These are phyloP conservation scores for Macroventuria anomochaeta DNA, from an alignment of 2,329 filamentous ascomycete genomes.

Conservation along the genomic window DNA sequence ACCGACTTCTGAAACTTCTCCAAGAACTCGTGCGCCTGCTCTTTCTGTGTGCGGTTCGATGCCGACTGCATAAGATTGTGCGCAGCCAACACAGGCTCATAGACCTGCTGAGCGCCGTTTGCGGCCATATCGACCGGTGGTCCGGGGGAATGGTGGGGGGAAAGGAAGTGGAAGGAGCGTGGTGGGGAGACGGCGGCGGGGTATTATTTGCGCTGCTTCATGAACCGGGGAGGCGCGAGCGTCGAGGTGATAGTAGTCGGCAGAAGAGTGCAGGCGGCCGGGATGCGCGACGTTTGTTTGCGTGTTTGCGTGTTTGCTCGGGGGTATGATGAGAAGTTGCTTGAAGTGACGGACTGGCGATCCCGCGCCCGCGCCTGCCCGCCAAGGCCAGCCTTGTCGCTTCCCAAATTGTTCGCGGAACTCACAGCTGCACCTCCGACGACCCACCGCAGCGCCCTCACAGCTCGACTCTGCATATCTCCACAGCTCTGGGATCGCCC, in stretches of 20 bases:
- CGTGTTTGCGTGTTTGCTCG: slow-evolving; percentile 23
- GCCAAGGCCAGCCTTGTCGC: slow-evolving; percentile 37
- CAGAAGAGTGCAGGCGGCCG: background rate
- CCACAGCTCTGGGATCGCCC: slow-evolving; percentile 4
- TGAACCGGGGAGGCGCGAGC: slow-evolving; percentile 22
- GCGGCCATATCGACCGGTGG: slow-evolving; percentile 65
- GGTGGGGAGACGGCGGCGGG: slow-evolving; percentile 37
- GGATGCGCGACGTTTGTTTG: slow-evolving; percentile 23
- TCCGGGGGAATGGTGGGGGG: slow-evolving; percentile 29
- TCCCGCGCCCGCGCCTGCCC: slow-evolving; percentile 26
- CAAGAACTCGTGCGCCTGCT: slow-evolving; percentile 87
- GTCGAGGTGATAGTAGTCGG: slow-evolving; percentile 8
- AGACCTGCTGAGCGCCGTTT: slow-evolving; percentile 71
- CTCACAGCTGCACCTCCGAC: slow-evolving; percentile 28
- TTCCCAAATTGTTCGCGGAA: slow-evolving; percentile 39
- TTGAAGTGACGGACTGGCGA: slow-evolving; percentile 32
- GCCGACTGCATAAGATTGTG: slow-evolving; percentile 89
- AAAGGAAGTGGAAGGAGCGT: slow-evolving; percentile 19
- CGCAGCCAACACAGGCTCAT: slow-evolving; percentile 84
- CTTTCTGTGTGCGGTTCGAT: slow-evolving; percentile 81
- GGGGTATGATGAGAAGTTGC: slow-evolving; percentile 30
- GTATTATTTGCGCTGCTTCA: slow-evolving; percentile 33
- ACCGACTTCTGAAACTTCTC: slow-evolving; percentile 99
- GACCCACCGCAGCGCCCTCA: slow-evolving; percentile 19
- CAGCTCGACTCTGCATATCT: slow-evolving; percentile 3